These are phyloP conservation scores for Mycena epipterygia DNA, from an alignment of 768 basidiomycete species.

Conservation along the genomic window DNA sequence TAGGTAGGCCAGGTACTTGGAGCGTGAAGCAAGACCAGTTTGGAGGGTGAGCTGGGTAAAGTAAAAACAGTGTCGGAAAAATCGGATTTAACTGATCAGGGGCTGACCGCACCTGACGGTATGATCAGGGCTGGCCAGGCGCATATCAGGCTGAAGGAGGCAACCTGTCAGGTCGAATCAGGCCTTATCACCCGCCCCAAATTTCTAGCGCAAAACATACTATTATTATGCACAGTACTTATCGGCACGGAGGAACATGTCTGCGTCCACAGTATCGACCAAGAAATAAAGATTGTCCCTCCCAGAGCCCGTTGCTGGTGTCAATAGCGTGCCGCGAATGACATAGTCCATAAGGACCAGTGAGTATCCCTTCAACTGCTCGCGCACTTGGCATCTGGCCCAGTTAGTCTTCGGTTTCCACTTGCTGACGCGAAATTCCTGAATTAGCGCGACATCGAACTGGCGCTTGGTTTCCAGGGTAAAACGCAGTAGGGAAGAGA, in stretches of 20 bases:
- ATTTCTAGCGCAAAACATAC: no score
- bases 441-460: background rate
- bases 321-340: background rate
- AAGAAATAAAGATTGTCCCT: background rate
- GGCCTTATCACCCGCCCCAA: no score
- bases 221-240: background rate
- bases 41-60: no score
- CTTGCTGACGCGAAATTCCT: background rate
- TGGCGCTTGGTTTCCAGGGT: background rate
- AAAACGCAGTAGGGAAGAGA: background rate
- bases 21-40: no score
- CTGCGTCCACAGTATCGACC: background rate
- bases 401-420: background rate
- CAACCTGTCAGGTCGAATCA: no score
- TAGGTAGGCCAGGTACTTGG: no score
- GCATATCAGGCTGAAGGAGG: no score
- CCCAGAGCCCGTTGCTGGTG: background rate
- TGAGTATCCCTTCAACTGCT: background rate
- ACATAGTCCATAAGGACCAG: background rate
- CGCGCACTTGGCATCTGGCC: background rate
- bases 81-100: no score
- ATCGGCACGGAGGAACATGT: background rate
- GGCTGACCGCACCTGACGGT: no score
- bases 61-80: no score
- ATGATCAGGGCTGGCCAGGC: no score